Evolutionary conservation across 495 filamentous ascomycete species (phyloP).

Genomic region (Terfezia claveryi): DNA sequence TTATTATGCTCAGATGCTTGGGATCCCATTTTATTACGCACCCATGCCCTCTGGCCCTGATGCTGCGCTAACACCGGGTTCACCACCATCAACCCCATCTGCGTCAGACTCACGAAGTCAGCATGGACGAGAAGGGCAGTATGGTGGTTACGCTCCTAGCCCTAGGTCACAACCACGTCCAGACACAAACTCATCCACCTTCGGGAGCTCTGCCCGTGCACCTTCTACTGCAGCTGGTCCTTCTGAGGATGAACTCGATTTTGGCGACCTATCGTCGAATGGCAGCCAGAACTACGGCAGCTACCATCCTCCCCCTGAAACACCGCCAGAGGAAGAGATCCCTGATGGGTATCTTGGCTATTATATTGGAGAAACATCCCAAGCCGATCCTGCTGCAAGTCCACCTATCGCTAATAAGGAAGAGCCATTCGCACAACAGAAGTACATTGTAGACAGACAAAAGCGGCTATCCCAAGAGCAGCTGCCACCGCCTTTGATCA

Average conservation of each 20-base stretch:
- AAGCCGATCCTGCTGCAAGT: slow-evolving; percentile 20
- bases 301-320: slow-evolving; percentile 22
- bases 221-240: slow-evolving; percentile 2
- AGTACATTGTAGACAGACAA: slow-evolving; percentile 15
- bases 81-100: neutral
- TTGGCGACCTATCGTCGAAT: slow-evolving; percentile 25
- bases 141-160: neutral
- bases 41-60: neutral
- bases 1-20: neutral
- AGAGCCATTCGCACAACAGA: slow-evolving; percentile 19
- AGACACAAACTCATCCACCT: neutral
- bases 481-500: slow-evolving; percentile 9
- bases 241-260: slow-evolving; percentile 19
- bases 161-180: slow-evolving; percentile 15
- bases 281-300: slow-evolving; percentile 21
- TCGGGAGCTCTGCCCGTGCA: neutral
- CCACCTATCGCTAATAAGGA: slow-evolving; percentile 21
- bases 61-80: neutral
- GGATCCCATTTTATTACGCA: neutral
- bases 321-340: slow-evolving; percentile 27
- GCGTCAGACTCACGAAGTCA: neutral
- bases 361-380: slow-evolving; percentile 37
- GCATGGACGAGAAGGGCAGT: neutral
- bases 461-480: slow-evolving; percentile 20
- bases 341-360: slow-evolving; percentile 43